Evolutionary conservation across 1,284 basidiomycete species (phyloP).

Genomic region (Irpex sp.): DNA sequence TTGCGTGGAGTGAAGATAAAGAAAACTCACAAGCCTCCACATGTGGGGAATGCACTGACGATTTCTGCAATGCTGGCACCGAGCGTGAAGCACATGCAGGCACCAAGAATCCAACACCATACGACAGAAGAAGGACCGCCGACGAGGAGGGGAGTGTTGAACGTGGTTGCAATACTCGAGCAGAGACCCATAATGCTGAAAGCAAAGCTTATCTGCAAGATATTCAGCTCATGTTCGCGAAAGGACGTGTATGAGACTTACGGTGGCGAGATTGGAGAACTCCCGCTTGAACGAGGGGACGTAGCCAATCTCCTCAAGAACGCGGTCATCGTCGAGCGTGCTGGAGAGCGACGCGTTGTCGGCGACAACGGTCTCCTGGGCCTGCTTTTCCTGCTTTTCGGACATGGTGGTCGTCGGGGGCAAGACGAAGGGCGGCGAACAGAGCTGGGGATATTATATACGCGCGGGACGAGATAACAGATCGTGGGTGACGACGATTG

Average conservation of each 20-base stretch:
- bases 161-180: conserved; percentile 78
- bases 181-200: conserved; percentile 82
- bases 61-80: conserved; percentile 77
- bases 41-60: conserved; percentile 79
- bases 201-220: conserved; percentile 66
- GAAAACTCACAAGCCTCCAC: conserved; percentile 67
- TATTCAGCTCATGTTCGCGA: neutral
- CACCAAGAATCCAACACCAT: conserved; percentile 82
- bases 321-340: conserved; percentile 54
- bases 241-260: conserved; percentile 22
- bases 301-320: conserved; percentile 71
- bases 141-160: conserved; percentile 73
- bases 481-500: neutral
- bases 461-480: neutral
- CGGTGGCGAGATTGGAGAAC: conserved; percentile 78
- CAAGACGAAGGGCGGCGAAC: neutral
- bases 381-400: neutral
- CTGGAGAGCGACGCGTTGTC: conserved; percentile 6
- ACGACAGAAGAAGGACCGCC: conserved; percentile 76
- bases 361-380: neutral
- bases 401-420: neutral
- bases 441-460: neutral
- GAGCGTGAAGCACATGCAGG: conserved; percentile 72
- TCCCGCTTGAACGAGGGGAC: conserved; percentile 79
- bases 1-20: neutral